phyloP scores from a whole-genome alignment of 2,329 filamentous ascomycete genomes.

The Bipolaris victoriae region DNA sequence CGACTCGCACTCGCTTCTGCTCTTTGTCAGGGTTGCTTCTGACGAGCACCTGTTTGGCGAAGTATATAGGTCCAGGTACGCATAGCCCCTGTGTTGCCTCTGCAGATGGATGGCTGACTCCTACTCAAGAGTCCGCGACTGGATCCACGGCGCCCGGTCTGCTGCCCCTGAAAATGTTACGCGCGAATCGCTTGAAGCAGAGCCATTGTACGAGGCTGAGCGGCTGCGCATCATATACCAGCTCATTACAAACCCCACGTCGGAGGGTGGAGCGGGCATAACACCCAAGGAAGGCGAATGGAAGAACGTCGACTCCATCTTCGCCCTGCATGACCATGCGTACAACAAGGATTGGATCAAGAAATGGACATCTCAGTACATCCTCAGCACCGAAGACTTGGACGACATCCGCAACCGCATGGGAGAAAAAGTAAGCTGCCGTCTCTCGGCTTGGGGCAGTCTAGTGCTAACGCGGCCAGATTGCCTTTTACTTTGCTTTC shows the following conservation, averaged over 20 bases:
- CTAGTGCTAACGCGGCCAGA: conserved; percentile 51
- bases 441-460: no score
- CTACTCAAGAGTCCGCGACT: conserved; percentile 79
- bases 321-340: conserved; percentile 57
- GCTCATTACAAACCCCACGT: conserved; percentile 61
- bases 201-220: conserved; percentile 87
- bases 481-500: conserved; percentile 96
- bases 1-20: conserved; percentile 73
- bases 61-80: conserved; percentile 77
- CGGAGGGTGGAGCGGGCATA: conserved; percentile 58
- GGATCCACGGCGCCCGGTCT: conserved; percentile 85
- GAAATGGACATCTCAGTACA: conserved; percentile 57
- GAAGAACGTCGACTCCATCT: conserved; percentile 58
- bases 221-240: conserved; percentile 86
- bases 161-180: conserved; percentile 77
- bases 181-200: conserved; percentile 68
- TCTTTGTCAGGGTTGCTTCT: conserved; percentile 83
- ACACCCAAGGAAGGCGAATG: conserved; percentile 58
- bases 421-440: conserved; percentile 52
- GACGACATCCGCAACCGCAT: conserved; percentile 59
- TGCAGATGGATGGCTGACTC: neutral
- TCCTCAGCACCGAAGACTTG: conserved; percentile 55
- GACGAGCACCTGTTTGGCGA: conserved; percentile 76
- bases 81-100: neutral
- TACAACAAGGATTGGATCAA: conserved; percentile 62